Conservation (phyloP, 1,284 basidiomycete genomes). For the Ustilago esculenta region DNA sequence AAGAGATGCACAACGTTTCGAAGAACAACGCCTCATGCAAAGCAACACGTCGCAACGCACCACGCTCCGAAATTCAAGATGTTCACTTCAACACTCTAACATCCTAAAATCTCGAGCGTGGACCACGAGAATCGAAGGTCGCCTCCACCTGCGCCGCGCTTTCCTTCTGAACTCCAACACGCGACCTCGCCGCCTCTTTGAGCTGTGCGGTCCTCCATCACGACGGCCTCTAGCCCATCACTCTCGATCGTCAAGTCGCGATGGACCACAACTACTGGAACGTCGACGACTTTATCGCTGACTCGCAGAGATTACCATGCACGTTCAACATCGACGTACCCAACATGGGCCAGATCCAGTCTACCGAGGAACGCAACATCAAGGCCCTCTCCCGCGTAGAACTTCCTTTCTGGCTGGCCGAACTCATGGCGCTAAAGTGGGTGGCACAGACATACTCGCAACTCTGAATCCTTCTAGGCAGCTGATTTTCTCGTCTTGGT, state of each 20-base stretch:
- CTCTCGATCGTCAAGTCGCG: neutral
- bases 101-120: too few relatives aligned
- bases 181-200: neutral
- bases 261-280: constrained; percentile 65
- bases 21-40: constrained; percentile 6
- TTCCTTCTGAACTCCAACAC: too few relatives aligned
- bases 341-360: constrained; percentile 61
- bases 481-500: too few relatives aligned
- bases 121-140: neutral
- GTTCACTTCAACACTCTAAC: too few relatives aligned
- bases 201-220: too few relatives aligned
- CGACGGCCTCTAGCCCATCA: neutral
- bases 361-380: constrained; percentile 53
- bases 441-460: too few relatives aligned
- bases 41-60: too few relatives aligned
- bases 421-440: constrained; percentile 60
- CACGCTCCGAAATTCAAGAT: neutral
- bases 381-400: constrained; percentile 58
- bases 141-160: too few relatives aligned
- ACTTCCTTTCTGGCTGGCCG: constrained; percentile 65
- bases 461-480: too few relatives aligned
- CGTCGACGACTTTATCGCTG: constrained; percentile 58
- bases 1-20: too few relatives aligned
- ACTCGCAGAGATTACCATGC: constrained; percentile 59
- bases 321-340: constrained; percentile 61